phyloP scores from a whole-genome alignment of 78 protist species.

The Dictyostelium firmibasis region DNA sequence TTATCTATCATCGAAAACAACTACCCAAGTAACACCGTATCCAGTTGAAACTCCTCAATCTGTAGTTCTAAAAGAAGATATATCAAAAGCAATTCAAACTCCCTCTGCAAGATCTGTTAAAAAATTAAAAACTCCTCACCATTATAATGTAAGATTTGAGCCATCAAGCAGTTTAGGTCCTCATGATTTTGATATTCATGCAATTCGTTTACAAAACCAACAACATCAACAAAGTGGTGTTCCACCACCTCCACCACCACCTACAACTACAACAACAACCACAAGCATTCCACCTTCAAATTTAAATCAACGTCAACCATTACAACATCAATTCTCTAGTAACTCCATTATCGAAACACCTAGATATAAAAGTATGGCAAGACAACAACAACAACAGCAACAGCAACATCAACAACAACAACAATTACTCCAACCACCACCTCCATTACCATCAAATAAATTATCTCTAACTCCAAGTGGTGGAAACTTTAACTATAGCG shows the following conservation, averaged over 20 bases:
- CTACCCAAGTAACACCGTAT: not conserved
- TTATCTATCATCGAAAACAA: not conserved
- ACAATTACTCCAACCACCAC: slow-evolving; percentile 19
- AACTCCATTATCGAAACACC: slow-evolving; percentile 6
- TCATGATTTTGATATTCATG: not conserved
- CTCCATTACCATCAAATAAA: not conserved
- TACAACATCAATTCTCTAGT: slow-evolving; percentile 12
- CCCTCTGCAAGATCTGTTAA: not conserved
- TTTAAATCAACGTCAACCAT: not conserved
- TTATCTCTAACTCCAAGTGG: not conserved
- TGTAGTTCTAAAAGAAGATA: not conserved
- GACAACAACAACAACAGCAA: slow-evolving; percentile 6
- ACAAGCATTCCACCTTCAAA: not conserved
- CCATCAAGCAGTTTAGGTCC: not conserved
- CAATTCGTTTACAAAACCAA: not conserved
- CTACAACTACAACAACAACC: not conserved
- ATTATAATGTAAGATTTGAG: slow-evolving; percentile 10
- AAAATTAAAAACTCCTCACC: slow-evolving; percentile 9
- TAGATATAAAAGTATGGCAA: not conserved
- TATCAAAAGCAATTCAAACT: not conserved
- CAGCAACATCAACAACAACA: not conserved
- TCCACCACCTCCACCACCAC: slow-evolving; percentile 5
- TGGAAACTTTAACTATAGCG: not conserved
- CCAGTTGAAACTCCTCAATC: not conserved
- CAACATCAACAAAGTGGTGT: not conserved